Evolutionary conservation across 179 eudicot species (phyloP), one percentile per base, ranked within the genome.

Genomic region (Beta lomatogona): DNA sequence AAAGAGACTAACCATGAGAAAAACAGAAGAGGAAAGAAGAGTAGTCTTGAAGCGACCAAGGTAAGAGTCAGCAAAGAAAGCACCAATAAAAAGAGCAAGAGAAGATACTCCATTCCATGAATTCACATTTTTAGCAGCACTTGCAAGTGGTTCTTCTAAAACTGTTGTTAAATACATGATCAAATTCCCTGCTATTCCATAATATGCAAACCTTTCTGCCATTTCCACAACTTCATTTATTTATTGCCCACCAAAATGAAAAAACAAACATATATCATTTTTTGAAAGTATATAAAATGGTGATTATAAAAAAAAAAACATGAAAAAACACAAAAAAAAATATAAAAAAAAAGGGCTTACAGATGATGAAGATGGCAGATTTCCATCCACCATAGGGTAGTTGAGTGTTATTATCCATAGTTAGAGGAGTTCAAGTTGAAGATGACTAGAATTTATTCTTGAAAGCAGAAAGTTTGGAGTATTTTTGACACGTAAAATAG

Each of bases 181-280:
- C 41, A 93, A 82, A 63, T 91, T 92, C 10, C 91, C 93, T 0
- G 90, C 77, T n/a, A 93, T 87, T 3, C 93, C 97, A 59, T 87
- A 92, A 75, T 87, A 93, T 1, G 93, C 91, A 65, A 93, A 92
- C 58, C 97, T 82, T 89, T 93, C 95, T 18, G 91, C 91, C 81
- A 92, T 85, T 79, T 93, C 97, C 76, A 93, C 91, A 80, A 85
- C 97, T 93, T 64, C 78, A 77, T 36, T 68, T 6, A 4, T 14
- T 15, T 4, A 3, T 4, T 0, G 0, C 52, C 7, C 52, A 48
- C 52, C 52, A 48, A 6, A 4, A 48, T 9, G 9, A 48, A 48
- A 48, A 48, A 48, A 48, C 52, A 48, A 48, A 48, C 7, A 48
- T 4, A 46, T 4, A 46, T 4, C 50, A 46, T 9, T 3, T 48